Conservation (phyloP, 495 filamentous ascomycete genomes). For the Talaromyces ruber region DNA sequence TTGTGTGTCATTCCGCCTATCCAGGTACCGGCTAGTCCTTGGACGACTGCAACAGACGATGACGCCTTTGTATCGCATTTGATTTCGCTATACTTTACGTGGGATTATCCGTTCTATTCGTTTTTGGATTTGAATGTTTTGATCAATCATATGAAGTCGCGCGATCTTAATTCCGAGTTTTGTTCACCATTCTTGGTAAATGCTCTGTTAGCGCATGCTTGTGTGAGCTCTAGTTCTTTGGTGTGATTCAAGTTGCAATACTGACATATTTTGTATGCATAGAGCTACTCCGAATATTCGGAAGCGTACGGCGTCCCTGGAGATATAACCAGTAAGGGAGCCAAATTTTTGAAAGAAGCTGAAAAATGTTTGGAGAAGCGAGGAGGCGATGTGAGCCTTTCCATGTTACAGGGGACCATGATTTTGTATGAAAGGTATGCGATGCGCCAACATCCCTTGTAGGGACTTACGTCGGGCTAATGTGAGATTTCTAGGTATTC, state of each 20-base stretch:
- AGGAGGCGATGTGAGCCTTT: constrained; percentile 19
- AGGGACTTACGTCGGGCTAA: background rate
- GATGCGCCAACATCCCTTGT: background rate
- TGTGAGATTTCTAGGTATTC: constrained; percentile 22
- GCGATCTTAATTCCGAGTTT: constrained; percentile 25
- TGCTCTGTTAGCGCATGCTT: constrained; percentile 41
- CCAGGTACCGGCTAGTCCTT: constrained; percentile 37
- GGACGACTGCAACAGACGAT: constrained; percentile 44
- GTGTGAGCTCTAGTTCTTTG: no score
- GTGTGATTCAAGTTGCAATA: no score
- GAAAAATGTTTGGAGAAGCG: constrained; percentile 21
- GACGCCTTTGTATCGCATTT: constrained; percentile 45
- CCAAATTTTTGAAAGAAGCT: constrained; percentile 34
- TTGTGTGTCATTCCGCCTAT: constrained; percentile 32
- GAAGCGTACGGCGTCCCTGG: constrained; percentile 34
- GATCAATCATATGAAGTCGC: constrained; percentile 32
- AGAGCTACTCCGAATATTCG: constrained; percentile 39
- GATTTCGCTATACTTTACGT: constrained; percentile 45
- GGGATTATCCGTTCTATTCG: constrained; percentile 43
- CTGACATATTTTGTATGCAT: no score
- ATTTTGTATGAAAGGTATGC: constrained; percentile 33
- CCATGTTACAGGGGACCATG: constrained; percentile 31
- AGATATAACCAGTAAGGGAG: constrained; percentile 34
- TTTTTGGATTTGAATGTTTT: constrained; percentile 42
- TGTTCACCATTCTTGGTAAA: constrained; percentile 48